Conservation (phyloP, 140 eudicot genomes). For the Cichorium intybus region DNA sequence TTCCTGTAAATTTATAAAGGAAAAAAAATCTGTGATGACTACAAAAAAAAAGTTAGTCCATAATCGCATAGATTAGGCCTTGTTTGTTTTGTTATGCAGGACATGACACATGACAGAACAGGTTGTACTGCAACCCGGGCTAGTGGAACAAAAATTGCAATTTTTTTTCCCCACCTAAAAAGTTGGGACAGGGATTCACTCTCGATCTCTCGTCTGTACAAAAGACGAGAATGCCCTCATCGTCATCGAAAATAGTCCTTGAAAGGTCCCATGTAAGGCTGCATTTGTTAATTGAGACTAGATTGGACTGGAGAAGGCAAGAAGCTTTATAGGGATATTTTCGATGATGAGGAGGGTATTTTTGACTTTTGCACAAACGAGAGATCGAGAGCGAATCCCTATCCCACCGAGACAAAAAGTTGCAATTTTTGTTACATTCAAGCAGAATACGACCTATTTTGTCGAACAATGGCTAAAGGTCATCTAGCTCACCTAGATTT, state of each 20-base stretch:
- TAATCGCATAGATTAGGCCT: neutral
- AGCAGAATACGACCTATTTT: neutral
- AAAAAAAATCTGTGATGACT: conserved; percentile 2
- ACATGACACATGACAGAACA: too few relatives aligned
- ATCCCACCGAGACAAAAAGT: neutral
- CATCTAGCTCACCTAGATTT: conserved; percentile 67
- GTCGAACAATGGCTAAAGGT: neutral
- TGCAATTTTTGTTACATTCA: neutral
- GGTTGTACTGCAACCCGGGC: neutral
- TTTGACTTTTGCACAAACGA: neutral
- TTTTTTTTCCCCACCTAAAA: neutral
- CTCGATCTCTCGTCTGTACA: neutral
- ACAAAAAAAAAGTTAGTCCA: conserved; percentile 10
- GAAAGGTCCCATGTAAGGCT: neutral
- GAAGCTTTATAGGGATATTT: neutral
- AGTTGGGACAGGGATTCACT: neutral
- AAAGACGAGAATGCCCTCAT: neutral
- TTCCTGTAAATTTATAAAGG: conserved; percentile 46
- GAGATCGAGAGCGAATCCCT: neutral
- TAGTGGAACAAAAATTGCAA: neutral
- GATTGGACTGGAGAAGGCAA: neutral
- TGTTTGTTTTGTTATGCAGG: too few relatives aligned
- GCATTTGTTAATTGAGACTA: neutral
- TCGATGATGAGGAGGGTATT: neutral
- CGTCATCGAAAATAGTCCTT: neutral